A percentile compares a stretch with the other conserved stretches of the same genome.
Evolutionary conservation across 306 rosid genomes (phyloP).

Genomic region (Prosopis cineraria): DNA sequence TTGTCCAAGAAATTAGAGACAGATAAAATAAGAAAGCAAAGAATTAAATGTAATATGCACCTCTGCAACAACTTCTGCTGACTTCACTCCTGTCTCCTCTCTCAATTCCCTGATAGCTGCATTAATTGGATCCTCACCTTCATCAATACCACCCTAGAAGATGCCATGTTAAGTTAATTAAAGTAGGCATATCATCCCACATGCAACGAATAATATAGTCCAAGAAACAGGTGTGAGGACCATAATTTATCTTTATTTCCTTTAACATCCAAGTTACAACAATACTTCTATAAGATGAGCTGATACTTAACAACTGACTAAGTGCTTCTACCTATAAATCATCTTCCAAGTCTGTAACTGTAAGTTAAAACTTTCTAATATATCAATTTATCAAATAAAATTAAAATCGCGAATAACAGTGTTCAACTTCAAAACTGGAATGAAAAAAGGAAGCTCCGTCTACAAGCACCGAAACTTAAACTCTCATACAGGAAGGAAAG

Average conservation of each 20-base stretch:
- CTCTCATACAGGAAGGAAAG: background rate
- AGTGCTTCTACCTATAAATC: background rate
- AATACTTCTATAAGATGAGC: background rate
- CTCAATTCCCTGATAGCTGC: constrained; percentile 81
- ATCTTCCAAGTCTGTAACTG: background rate
- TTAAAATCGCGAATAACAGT: background rate
- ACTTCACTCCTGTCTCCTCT: constrained; percentile 89
- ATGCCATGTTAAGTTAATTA: constrained; percentile 18
- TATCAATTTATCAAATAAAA: background rate
- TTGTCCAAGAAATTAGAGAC: background rate
- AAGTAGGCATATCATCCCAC: background rate
- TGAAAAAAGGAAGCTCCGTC: background rate
- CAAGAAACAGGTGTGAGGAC: background rate
- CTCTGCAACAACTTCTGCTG: constrained; percentile 83
- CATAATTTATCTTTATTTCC: background rate
- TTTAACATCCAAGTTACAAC: background rate
- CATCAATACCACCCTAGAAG: constrained; percentile 82
- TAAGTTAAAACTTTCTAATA: background rate
- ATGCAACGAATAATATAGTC: constrained; percentile 5
- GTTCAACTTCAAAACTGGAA: background rate
- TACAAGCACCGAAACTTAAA: background rate
- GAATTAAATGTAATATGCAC: constrained; percentile 37
- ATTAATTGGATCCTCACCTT: constrained; percentile 79
- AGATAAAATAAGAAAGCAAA: constrained; percentile 5
- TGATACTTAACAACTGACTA: too few species aligned